Evolutionary conservation across 495 filamentous ascomycete species (phyloP), one percentile per base, ranked within the genome.

Genomic region (Tirmania nivea): DNA sequence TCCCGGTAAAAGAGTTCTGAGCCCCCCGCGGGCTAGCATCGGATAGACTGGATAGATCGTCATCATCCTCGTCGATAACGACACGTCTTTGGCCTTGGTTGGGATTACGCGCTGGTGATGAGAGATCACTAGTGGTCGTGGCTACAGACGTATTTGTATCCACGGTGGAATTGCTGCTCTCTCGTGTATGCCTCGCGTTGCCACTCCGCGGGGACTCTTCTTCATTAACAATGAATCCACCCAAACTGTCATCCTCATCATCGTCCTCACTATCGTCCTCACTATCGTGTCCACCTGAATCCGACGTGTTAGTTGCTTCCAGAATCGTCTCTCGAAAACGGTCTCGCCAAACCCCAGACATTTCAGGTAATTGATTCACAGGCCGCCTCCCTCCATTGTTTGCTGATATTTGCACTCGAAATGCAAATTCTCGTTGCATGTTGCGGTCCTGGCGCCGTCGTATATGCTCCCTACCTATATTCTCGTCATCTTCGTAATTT

Each of bases 401-500:
- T 14, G 12, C 39, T 45, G 39, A 45, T 14, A 45, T 45, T 45
- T 45, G 39, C 0, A 45, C 39, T 4, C 17, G 39, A 19, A 45
- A 45, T 4, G 39, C 39, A 6, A 14, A 45, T 14, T 45, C 25
- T 31, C 25, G 25, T 31, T 31, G 25, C 25, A 31, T 31, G 25
- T 31, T 31, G 25, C 25, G 25, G 25, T 31, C 25, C 25, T 31
- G 25, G 25, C 4, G 25, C 25, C 25, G 25, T 31, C 25, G 25
- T 31, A 31, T 31, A 31, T 31, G 25, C 25, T 31, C 25, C 25
- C 25, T 31, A 31, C 25, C 25, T 31, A 7, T 31, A 31, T 56
- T 57, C 10, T 55, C 58, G 25, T 63, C 60, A 37, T 63, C 57
- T 9, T 59, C 54, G 48, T 63, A 54, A 25, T 60, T 57, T 16